phyloP scores from a whole-genome alignment of 345 rosid species.

The Tarenaya hassleriana region DNA sequence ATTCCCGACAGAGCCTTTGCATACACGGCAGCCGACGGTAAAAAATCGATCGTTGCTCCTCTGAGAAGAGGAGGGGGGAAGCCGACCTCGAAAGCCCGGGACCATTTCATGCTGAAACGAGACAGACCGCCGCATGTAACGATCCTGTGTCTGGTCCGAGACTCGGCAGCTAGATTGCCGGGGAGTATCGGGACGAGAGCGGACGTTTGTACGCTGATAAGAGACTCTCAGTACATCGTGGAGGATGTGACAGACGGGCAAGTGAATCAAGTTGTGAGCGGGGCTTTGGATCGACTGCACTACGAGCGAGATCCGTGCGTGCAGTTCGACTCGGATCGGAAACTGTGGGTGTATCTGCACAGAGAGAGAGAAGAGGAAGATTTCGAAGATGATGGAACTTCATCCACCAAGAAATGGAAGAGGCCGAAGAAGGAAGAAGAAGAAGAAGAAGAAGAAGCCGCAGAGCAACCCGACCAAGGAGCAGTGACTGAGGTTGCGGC shows the following conservation, averaged over 20 bases:
- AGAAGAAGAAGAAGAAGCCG: constrained; percentile 83
- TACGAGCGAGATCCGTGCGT: constrained; percentile 99
- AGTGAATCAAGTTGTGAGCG: constrained; percentile 94
- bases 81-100: constrained; percentile 99
- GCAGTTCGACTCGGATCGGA: constrained; percentile 84
- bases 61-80: constrained; percentile 98
- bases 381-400: constrained; percentile 99
- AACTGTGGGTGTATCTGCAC: constrained; percentile 95
- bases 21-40: constrained; percentile 98
- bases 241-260: constrained; percentile 93
- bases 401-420: constrained; percentile 99
- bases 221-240: constrained; percentile 87
- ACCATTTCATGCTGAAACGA: constrained; percentile 99
- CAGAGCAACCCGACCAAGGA: constrained; percentile 78
- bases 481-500: constrained; percentile 57
- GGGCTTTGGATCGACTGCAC: constrained; percentile 97
- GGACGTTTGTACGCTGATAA: constrained; percentile 94
- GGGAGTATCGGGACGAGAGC: constrained; percentile 99
- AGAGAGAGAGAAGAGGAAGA: constrained; percentile 98
- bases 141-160: constrained; percentile 94
- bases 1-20: constrained; percentile 98
- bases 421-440: constrained; percentile 98
- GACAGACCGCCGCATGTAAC: constrained; percentile 99
- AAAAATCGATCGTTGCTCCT: constrained; percentile 93
- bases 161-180: constrained; percentile 96